These are phyloP conservation scores for Globisporangium cylindrosporum DNA, from an alignment of 352 stramenopile species.

Conservation along the genomic window DNA sequence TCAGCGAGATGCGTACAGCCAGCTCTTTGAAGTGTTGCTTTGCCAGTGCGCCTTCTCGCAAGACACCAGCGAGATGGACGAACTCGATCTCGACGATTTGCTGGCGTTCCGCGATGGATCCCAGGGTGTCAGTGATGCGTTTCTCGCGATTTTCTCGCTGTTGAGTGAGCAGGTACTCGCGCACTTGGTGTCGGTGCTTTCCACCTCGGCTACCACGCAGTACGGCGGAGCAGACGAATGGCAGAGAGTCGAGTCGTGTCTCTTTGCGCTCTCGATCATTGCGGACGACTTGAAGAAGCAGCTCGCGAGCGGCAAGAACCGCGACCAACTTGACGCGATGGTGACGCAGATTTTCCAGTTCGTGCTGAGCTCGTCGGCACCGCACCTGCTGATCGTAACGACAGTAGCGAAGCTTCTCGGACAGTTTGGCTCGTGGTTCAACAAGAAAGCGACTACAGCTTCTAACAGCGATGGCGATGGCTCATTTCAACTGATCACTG, in stretches of 20 bases:
- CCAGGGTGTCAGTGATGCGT: conserved; percentile 52
- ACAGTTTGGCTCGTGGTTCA: conserved; percentile 61
- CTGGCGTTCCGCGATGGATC: conserved; percentile 53
- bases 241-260: conserved; percentile 49
- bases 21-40: conserved; percentile 57
- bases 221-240: conserved; percentile 26
- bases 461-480: conserved; percentile 4
- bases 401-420: conserved; percentile 48
- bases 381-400: conserved; percentile 42
- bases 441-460: conserved; percentile 27
- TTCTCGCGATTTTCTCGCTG: conserved; percentile 53
- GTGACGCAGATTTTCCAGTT: conserved; percentile 44
- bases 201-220: conserved; percentile 4
- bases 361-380: conserved; percentile 28
- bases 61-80: conserved; percentile 43
- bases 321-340: conserved; percentile 33
- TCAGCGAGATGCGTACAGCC: conserved; percentile 50
- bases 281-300: conserved; percentile 61
- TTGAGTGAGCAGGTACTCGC: conserved; percentile 47
- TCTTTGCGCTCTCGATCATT: conserved; percentile 56
- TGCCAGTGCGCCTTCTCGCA: conserved; percentile 54
- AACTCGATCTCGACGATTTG: conserved; percentile 64
- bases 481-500: conserved; percentile 37
- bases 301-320: conserved; percentile 21
- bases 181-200: conserved; percentile 35